Evolutionary conservation across 2,329 filamentous ascomycete species (phyloP), one percentile per base, ranked within the genome.

Genomic region (Chaetomium sp.): DNA sequence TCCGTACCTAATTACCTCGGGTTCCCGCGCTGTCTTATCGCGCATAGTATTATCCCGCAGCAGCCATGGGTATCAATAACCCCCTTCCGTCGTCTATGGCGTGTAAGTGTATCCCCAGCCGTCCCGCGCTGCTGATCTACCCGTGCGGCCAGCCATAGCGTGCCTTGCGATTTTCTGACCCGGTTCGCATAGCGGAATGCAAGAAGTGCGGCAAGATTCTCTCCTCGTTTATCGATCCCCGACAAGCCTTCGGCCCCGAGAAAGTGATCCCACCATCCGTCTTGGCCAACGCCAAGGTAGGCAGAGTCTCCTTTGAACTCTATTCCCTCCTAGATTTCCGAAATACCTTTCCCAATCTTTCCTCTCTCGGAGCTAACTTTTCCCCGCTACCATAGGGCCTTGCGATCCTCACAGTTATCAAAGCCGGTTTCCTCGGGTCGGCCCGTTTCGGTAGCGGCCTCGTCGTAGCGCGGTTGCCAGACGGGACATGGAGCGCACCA

Each of bases 201-300:
- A 94, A 88, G 73, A 99, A 99, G 75, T 94, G 91, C 70, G 88
- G 88, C 69, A 96, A 95, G 79, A 97, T 97, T 67, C 82, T 99
- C 64, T 83, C 88, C 46, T 95, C 91, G 10, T 99, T 99, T 71
- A 82, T 97, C 70, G 94, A 97, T 70, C 94, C 94, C 19, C 83
- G 86, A 68, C 92, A 97, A 76, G 77, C 92, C 19, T 96, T 97
- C 71, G 91, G 92, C 5, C 92, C 94, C 54, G 94, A 97, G 73
- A 97, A 97, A 73, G 86, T 99, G 70, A 99, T 99, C 65, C 94
- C 94, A 49, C 91, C 92, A 6, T 82, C 86, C 52, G 81, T 99
- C 65, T 85, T 99, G 65, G 87, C 88, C 62, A 89, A 89, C 71
- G 94, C 94, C 67, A 96, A 99, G 84, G 88, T 90, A 74, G 58